Conservation (phyloP, 768 basidiomycete genomes). For the Pleurotus giganteus region DNA sequence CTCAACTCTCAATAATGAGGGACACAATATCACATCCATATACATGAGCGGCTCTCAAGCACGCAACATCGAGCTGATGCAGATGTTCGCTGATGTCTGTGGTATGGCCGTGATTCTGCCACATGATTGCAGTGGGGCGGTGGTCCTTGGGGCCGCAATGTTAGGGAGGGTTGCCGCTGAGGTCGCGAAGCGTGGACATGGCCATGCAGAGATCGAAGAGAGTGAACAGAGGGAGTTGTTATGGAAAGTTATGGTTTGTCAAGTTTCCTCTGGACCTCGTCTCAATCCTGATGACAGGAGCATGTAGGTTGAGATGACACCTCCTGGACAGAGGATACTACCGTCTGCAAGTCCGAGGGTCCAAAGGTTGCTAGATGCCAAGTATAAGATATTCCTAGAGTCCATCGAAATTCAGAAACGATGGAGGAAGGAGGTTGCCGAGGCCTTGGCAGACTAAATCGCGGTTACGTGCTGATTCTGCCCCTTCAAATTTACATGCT, state of each 20-base stretch:
- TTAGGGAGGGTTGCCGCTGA: constrained; percentile 85
- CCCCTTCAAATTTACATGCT: too few relatives aligned
- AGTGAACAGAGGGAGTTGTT: constrained; percentile 60
- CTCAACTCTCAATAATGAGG: constrained; percentile 80
- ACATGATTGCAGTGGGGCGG: constrained; percentile 69
- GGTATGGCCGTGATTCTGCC: constrained; percentile 82
- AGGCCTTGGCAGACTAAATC: constrained; percentile 30
- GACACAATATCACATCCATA: constrained; percentile 79
- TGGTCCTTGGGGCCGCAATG: constrained; percentile 93
- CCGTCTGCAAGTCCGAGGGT: constrained; percentile 64
- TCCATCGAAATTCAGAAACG: constrained; percentile 83
- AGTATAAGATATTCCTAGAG: constrained; percentile 93
- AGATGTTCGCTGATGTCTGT: constrained; percentile 85
- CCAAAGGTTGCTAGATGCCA: constrained; percentile 78
- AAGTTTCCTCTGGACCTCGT: neutral
- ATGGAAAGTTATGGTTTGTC: constrained; percentile 88
- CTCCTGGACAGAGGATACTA: constrained; percentile 66
- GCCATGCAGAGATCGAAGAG: constrained; percentile 31
- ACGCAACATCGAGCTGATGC: constrained; percentile 86
- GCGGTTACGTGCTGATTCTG: too few relatives aligned
- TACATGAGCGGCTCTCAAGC: constrained; percentile 95
- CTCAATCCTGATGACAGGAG: neutral
- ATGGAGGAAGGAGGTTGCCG: constrained; percentile 81
- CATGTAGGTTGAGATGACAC: constrained; percentile 86
- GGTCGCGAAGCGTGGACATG: constrained; percentile 22